phyloP scores from a whole-genome alignment of 2,329 filamentous ascomycete species.

The Alternaria gaisen region DNA sequence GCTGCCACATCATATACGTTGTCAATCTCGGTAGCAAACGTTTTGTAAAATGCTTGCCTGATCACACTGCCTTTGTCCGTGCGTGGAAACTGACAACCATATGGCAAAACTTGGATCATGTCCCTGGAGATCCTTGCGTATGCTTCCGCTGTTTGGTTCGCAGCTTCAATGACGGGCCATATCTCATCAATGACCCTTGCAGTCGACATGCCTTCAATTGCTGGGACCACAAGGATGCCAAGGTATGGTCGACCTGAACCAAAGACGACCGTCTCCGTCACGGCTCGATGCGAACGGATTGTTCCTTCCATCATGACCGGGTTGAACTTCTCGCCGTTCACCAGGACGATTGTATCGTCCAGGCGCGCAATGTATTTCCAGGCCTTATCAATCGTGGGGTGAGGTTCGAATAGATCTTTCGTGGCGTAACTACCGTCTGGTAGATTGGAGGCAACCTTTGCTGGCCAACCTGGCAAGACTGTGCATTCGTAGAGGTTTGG shows the following conservation, averaged over 20 bases:
- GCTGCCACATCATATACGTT: conserved; percentile 53
- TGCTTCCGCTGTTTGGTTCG: conserved; percentile 59
- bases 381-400: conserved; percentile 54
- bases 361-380: conserved; percentile 59
- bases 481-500: conserved; percentile 53
- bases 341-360: conserved; percentile 58
- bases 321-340: conserved; percentile 61
- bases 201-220: neutral
- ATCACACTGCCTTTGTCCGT: conserved; percentile 68
- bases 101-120: conserved; percentile 60
- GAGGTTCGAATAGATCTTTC: conserved; percentile 57
- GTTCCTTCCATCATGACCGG: conserved; percentile 62
- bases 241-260: conserved; percentile 62
- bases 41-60: conserved; percentile 60
- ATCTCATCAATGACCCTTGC: conserved; percentile 53
- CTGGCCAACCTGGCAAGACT: conserved; percentile 48
- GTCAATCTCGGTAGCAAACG: conserved; percentile 60
- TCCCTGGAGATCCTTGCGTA: conserved; percentile 65
- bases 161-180: conserved; percentile 60
- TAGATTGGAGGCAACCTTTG: conserved; percentile 39
- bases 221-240: conserved; percentile 64
- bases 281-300: conserved; percentile 61
- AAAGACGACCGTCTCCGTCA: conserved; percentile 67
- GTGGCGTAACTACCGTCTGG: conserved; percentile 33
- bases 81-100: conserved; percentile 58